These are phyloP conservation scores for Camelina neglecta DNA, from an alignment of 345 rosid species.

Conservation along the genomic window DNA sequence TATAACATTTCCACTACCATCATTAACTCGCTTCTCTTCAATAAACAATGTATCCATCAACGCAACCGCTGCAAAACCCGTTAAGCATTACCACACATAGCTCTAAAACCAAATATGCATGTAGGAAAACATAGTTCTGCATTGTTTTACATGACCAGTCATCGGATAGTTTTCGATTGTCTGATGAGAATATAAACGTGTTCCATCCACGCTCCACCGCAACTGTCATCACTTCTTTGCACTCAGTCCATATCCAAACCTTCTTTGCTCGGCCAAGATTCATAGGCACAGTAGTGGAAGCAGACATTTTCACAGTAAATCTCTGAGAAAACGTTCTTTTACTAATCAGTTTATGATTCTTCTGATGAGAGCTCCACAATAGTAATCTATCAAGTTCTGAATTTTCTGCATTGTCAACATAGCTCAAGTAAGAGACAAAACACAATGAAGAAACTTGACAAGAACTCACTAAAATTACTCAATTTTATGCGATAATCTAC, in stretches of 20 bases:
- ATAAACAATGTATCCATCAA: conserved; percentile 66
- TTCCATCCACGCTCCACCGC: conserved; percentile 95
- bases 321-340: conserved; percentile 12
- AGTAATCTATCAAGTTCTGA: conserved; percentile 26
- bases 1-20: conserved; percentile 50
- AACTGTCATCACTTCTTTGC: conserved; percentile 73
- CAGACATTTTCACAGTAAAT: conserved; percentile 32
- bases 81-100: background rate
- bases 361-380: conserved; percentile 27
- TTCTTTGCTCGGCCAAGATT: conserved; percentile 53
- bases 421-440: conserved; percentile 5
- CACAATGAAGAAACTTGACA: conserved; percentile 20
- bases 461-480: background rate
- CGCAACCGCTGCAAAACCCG: conserved; percentile 57
- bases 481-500: background rate
- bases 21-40: conserved; percentile 54
- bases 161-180: conserved; percentile 55
- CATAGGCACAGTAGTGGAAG: conserved; percentile 33
- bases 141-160: conserved; percentile 76
- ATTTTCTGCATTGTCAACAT: conserved; percentile 38
- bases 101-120: background rate
- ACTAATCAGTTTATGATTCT: background rate
- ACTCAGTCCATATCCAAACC: conserved; percentile 86
- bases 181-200: conserved; percentile 66
- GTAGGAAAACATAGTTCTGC: background rate